Percentiles rank a stretch among this genome's conserved stretches.
phyloP scores from a whole-genome alignment of 2,329 filamentous ascomycete species.

The Penicillium sp. region DNA sequence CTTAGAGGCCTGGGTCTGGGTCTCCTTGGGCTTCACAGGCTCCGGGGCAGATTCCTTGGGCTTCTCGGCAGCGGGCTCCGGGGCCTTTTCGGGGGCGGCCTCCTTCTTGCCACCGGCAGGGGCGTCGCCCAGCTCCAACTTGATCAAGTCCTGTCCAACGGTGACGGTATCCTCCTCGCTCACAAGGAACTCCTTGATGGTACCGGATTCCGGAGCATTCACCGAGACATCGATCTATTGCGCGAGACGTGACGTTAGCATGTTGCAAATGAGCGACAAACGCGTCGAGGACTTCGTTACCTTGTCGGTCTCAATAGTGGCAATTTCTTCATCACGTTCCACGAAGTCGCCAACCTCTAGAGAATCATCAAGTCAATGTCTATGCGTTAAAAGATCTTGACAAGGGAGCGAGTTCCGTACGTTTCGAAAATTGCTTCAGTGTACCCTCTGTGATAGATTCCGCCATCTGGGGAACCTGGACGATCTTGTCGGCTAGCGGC shows the following conservation, averaged over 20 bases:
- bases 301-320: slow-evolving; percentile 99
- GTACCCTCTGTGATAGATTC: slow-evolving; percentile 98
- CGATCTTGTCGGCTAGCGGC: slow-evolving; percentile 68
- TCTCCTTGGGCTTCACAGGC: slow-evolving; percentile 26
- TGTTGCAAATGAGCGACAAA: neutral
- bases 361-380: slow-evolving; percentile 17
- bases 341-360: slow-evolving; percentile 85
- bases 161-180: slow-evolving; percentile 94
- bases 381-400: neutral
- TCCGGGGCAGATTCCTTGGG: slow-evolving; percentile 50
- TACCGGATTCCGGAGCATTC: slow-evolving; percentile 87
- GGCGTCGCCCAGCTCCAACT: slow-evolving; percentile 75
- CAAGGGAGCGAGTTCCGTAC: slow-evolving; percentile 38
- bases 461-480: slow-evolving; percentile 97
- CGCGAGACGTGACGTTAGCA: neutral
- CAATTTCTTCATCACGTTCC: slow-evolving; percentile 94
- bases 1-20: slow-evolving; percentile 33
- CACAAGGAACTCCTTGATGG: slow-evolving; percentile 86
- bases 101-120: slow-evolving; percentile 55
- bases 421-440: slow-evolving; percentile 90
- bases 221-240: slow-evolving; percentile 89
- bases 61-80: slow-evolving; percentile 56
- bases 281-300: slow-evolving; percentile 52
- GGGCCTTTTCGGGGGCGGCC: slow-evolving; percentile 58
- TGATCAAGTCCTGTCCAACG: slow-evolving; percentile 88